Evolutionary conservation across 306 rosid species (phyloP).

Genomic region (Fragaria vesca): DNA sequence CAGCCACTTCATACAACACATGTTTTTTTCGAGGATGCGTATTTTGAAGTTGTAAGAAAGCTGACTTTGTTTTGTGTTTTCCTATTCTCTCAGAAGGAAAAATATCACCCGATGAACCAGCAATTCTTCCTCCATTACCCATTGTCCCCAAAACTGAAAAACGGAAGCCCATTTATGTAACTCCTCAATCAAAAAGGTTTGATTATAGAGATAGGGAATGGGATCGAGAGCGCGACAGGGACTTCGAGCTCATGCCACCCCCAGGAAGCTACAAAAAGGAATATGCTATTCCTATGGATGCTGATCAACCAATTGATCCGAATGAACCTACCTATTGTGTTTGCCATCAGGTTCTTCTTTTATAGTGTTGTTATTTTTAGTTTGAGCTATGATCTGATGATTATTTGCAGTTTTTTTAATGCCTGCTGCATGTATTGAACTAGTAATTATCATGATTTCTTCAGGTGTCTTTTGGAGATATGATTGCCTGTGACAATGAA

Average conservation of each 20-base stretch:
- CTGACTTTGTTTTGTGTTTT: slow-evolving; percentile 23
- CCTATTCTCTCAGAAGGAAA: slow-evolving; percentile 60
- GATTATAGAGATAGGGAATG: slow-evolving; percentile 89
- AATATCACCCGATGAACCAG: slow-evolving; percentile 79
- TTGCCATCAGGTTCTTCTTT: slow-evolving; percentile 83
- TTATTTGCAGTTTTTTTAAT: slow-evolving; percentile 7
- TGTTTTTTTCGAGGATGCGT: background rate
- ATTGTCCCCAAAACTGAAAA: slow-evolving; percentile 69
- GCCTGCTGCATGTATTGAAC: slow-evolving; percentile 27
- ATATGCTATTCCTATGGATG: slow-evolving; percentile 62
- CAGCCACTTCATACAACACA: background rate
- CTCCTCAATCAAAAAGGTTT: slow-evolving; percentile 77
- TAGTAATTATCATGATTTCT: slow-evolving; percentile 25
- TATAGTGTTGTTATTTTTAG: slow-evolving; percentile 8
- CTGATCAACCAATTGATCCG: slow-evolving; percentile 92
- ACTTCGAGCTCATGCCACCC: slow-evolving; percentile 96
- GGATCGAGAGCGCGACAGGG: slow-evolving; percentile 96
- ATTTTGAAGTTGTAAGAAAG: background rate
- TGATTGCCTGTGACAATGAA: slow-evolving; percentile 97
- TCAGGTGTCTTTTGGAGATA: slow-evolving; percentile 94
- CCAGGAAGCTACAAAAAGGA: slow-evolving; percentile 94
- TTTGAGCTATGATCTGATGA: slow-evolving; percentile 16
- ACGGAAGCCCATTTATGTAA: slow-evolving; percentile 52
- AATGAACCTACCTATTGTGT: slow-evolving; percentile 95
- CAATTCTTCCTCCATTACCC: slow-evolving; percentile 86